Evolutionary conservation across 148 eudicot species (phyloP).

Genomic region (Arctostaphylos glauca): DNA sequence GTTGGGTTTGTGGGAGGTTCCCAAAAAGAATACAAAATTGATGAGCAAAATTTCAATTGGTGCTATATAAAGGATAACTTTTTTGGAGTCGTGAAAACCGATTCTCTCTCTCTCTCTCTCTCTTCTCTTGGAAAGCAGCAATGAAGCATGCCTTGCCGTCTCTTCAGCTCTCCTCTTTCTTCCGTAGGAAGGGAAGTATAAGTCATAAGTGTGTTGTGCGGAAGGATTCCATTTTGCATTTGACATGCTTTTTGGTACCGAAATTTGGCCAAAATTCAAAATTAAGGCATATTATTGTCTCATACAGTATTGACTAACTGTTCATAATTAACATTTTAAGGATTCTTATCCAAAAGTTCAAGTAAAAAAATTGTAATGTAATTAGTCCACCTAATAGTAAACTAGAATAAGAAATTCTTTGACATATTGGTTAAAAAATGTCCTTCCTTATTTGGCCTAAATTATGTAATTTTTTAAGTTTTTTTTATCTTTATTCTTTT

Average conservation of each 20-base stretch:
- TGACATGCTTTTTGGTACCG: neutral
- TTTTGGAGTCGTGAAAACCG: conserved; percentile 21
- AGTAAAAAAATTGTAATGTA: too few species aligned
- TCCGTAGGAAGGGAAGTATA: conserved; percentile 30
- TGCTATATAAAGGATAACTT: conserved; percentile 21
- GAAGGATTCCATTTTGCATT: neutral
- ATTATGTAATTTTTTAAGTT: too few species aligned
- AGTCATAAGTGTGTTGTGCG: conserved; percentile 24
- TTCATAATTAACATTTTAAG: too few species aligned
- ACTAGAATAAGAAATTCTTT: too few species aligned
- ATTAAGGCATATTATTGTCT: too few species aligned
- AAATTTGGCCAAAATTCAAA: too few species aligned
- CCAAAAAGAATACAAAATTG: neutral
- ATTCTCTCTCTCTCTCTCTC: conserved; percentile 25
- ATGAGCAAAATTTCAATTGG: neutral
- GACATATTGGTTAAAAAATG: too few species aligned
- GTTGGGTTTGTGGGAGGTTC: neutral
- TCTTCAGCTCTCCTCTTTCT: conserved; percentile 13
- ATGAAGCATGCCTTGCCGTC: conserved; percentile 4
- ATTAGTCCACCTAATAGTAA: too few species aligned
- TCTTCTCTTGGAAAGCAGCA: neutral
- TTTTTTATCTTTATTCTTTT: too few species aligned
- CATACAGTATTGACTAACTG: too few species aligned
- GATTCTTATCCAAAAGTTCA: too few species aligned
- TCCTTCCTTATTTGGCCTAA: too few species aligned